Evolutionary conservation across 164 flowering plant genomes (phyloP), one percentile per base, ranked within the genome.

Genomic region (Aristolochia contorta): DNA sequence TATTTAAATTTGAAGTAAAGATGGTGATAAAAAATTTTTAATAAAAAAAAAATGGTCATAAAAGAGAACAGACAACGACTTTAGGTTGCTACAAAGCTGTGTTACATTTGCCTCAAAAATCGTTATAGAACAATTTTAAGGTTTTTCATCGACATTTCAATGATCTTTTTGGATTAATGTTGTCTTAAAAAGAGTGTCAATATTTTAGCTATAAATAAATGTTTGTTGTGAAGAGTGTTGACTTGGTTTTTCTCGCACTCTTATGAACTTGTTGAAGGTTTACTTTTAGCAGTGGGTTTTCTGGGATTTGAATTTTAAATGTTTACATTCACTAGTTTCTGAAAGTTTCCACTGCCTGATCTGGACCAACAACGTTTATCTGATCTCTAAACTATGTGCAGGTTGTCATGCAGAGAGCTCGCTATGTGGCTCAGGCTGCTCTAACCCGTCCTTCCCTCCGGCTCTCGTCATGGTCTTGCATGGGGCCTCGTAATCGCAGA

Each of bases 371-470:
- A 47, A 47, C 16, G 5, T 25, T 43, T 22, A 32, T 24, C 19
- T 16, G 27, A 12, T 27, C 27, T 33, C 19, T 53, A 21, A 12
- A 27, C 54, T 47, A 19, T 58, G 41, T 60, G 37, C 65, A 90
- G 98, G 94, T 91, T 61, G 97, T 93, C 59, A 88, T 93, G 92
- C 90, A 64, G 71, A 81, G 92, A 71, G 98, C 98, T 6, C 88
- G 83, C 61, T 89, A 78, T 71, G 89, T 89, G 83, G 97, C 97
- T 66, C 84, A 80, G 69, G 90, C 92, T 56, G 95, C 98, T 57
- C 84, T 79, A 91, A 70, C 80, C 47, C 84, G 93, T 12, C 96
- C 94, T 2, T 21, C 77, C 25, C 72, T 89, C 33, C 64, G 55
- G 47, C 68, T 89, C 57, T 78, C 92, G 37, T 82, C 97, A 16